These are phyloP conservation scores for Colletotrichum shisoi DNA, from an alignment of 2,329 filamentous ascomycete species.

Conservation along the genomic window DNA sequence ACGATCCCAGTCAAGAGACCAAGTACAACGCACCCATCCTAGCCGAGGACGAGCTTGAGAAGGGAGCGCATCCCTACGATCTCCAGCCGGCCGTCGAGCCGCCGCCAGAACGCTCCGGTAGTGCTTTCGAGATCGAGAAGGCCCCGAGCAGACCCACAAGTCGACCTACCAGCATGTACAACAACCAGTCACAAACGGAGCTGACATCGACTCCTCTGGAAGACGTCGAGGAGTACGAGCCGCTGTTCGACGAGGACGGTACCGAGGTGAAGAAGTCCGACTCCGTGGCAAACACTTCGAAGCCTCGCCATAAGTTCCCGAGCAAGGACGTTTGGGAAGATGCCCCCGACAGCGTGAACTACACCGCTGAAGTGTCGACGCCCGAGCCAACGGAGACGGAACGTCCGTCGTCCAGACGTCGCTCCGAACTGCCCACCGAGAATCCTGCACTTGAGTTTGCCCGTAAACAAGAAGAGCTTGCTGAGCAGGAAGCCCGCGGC, in stretches of 20 bases:
- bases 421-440: constrained; percentile 45
- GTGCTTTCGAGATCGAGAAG: constrained; percentile 63
- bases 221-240: constrained; percentile 93
- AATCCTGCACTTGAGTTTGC: constrained; percentile 72
- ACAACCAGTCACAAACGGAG: constrained; percentile 60
- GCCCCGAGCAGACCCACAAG: constrained; percentile 71
- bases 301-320: constrained; percentile 77
- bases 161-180: constrained; percentile 69
- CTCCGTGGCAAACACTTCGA: constrained; percentile 55
- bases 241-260: constrained; percentile 84
- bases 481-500: constrained; percentile 61
- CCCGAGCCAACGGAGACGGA: constrained; percentile 64
- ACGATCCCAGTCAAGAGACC: constrained; percentile 42
- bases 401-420: constrained; percentile 47
- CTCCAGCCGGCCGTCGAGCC: constrained; percentile 85
- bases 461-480: constrained; percentile 70
- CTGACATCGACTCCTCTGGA: constrained; percentile 75
- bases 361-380: constrained; percentile 82
- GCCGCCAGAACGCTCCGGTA: constrained; percentile 68
- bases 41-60: constrained; percentile 84
- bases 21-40: constrained; percentile 80
- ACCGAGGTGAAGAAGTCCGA: constrained; percentile 52
- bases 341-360: constrained; percentile 82
- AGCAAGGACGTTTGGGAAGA: constrained; percentile 99
- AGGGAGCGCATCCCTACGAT: constrained; percentile 72